Conservation (phyloP, 2,329 filamentous ascomycete genomes). For the Cladosporium sp. region DNA sequence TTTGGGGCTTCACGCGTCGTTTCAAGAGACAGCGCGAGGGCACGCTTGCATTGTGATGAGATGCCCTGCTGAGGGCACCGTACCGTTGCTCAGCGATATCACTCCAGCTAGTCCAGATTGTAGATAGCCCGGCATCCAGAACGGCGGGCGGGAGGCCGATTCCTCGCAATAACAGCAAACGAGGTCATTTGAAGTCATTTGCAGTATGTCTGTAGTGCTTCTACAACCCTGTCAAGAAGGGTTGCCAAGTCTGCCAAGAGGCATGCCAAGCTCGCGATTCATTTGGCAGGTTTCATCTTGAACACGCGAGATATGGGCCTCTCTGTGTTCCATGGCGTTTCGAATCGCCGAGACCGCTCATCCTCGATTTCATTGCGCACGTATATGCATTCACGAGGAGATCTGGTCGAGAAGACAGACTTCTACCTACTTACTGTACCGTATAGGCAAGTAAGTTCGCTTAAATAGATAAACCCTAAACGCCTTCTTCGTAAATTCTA, state of each 20-base stretch:
- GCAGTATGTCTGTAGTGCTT: not conserved
- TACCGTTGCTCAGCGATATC: not conserved
- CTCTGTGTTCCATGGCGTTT: not conserved
- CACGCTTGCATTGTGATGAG: not conserved
- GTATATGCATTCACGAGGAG: not conserved
- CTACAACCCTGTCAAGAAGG: not conserved
- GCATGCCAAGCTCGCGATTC: not conserved
- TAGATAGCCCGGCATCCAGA: not conserved
- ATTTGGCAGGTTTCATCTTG: not conserved
- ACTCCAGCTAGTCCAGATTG: not conserved
- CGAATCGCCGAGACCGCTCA: not conserved
- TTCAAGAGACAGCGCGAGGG: not conserved
- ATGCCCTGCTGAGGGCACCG: not conserved
- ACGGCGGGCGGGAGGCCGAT: not conserved
- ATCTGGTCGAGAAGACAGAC: not conserved
- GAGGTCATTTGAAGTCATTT: not conserved
- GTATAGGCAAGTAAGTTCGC: not conserved
- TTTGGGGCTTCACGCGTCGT: not conserved
- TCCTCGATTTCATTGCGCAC: not conserved
- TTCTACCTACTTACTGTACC: not conserved
- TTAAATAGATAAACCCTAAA: not conserved
- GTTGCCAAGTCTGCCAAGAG: slow-evolving; percentile 1
- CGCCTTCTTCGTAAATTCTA: not conserved
- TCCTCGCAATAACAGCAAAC: not conserved
- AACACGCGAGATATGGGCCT: not conserved